Evolutionary conservation across 2,329 filamentous ascomycete genomes (phyloP), one percentile per base, ranked within the genome.

Genomic region (Colletotrichum gigasporum): DNA sequence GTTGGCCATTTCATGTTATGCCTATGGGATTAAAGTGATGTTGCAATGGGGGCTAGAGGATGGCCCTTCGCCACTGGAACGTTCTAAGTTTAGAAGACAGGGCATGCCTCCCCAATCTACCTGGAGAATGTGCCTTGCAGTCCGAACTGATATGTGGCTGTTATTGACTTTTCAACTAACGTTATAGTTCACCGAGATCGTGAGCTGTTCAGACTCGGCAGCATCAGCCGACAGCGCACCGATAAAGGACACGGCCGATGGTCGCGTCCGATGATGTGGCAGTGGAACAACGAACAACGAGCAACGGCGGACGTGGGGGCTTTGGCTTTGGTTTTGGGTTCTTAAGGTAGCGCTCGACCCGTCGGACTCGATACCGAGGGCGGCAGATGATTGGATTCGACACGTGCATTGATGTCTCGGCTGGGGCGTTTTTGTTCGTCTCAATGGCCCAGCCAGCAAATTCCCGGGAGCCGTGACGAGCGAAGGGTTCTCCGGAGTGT

Each of bases 331-430:
- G n/a, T n/a, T n/a, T n/a, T n/a, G n/a, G n/a, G n/a, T n/a, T n/a
- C n/a, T n/a, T n/a, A n/a, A n/a, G n/a, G 18, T 35, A 39, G 48
- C 32, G 35, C 30, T 54, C 35, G 35, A 39, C n/a, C 37, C 16
- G 51, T 55, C 52, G 52, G 52, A 44, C 52, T 42, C 22, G 22
- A 35, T 58, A 53, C 59, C 53, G 53, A 35, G 12, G 22, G 44
- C 35, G 37, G 18, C 2, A 26, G 24, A 16, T 26, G 37, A 58
- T 58, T 42, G 44, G 44, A n/a, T 42, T 28, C n/a, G 11, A 5
- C 35, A 55, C 28, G 44, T 51, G 59, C 52, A 51, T 51, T 26
- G 8, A 3, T 11, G 5, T 6, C n/a, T 7, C n/a, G 12, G 10
- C 24, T 26, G 45, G 4, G 30, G 8, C 34, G 4, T 26, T 18